Evolutionary conservation across 257 asterid species (phyloP), one percentile per base, ranked within the genome.

Genomic region (Catharanthus roseus): DNA sequence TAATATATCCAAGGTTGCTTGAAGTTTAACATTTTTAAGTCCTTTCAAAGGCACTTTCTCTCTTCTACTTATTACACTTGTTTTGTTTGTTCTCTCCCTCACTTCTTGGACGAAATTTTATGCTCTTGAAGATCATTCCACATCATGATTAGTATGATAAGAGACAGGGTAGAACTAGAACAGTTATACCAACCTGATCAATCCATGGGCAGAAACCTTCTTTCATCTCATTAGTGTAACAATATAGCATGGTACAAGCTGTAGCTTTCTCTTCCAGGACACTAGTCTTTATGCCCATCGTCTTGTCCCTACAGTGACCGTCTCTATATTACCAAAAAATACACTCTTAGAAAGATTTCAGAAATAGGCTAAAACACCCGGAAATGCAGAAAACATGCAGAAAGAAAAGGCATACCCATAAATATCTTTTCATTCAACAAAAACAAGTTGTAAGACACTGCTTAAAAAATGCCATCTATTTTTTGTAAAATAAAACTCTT

Each of bases 201-300:
- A 95, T 91, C 97, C 97, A 95, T 13, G 99, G 99, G 82, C 80
- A 95, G 84, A 91, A 95, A 78, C 99, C 97, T 80, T 95, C 99
- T 78, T 91, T 95, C 83, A 95, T 73, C 87, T 95, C 96, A 80
- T 91, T 96, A 29, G 99, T 97, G 80, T 95, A 95, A 86, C 99
- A 95, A 72, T 97, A 95, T 23, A 95, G 80, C 99, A 95, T 95
- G 84, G 91, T 95, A 81, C 97, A 95, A 68, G 97, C 97, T 47
- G 99, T 95, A 80, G 99, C 97, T 77, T 95, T 93, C 72, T 95
- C 99, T 85, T 95, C 99, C 10, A 95, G 86, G 76, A 95, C 96
- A 65, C 96, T 95, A 31, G 97, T 95, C 77, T 95, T 91, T 69
- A 95, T 95, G 66, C 97, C 99, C 63, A 95, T 95, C 80, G 96